Evolutionary conservation across 176 grass and related monocot species (phyloP).

Genomic region (Zea luxurians): DNA sequence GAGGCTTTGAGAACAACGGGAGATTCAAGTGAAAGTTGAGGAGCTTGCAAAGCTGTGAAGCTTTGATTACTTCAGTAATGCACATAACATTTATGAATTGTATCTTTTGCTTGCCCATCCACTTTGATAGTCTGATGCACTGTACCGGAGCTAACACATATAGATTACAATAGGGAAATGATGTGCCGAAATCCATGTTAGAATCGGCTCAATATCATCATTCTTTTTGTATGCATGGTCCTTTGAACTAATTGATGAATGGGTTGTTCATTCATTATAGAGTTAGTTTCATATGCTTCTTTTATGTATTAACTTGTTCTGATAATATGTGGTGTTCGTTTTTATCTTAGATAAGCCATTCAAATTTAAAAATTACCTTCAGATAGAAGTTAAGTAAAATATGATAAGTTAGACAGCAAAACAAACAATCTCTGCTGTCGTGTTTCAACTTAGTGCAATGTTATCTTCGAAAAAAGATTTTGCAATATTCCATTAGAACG

Average conservation of each 20-base stretch:
- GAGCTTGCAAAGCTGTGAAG: constrained; percentile 63
- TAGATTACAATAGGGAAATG: constrained; percentile 25
- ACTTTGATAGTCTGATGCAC: no score
- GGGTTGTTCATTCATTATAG: neutral
- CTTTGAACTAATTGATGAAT: constrained; percentile 17
- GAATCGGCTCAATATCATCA: neutral
- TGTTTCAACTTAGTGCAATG: neutral
- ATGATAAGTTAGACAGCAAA: no score
- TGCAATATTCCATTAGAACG: neutral
- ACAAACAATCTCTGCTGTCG: no score
- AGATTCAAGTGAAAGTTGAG: constrained; percentile 70
- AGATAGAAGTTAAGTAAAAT: no score
- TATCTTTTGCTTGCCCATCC: neutral
- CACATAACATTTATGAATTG: neutral
- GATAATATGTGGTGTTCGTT: neutral
- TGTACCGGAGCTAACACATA: neutral
- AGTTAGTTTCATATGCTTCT: neutral
- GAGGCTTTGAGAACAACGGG: constrained; percentile 60
- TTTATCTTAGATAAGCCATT: no score
- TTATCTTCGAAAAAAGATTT: neutral
- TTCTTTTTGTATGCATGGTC: neutral
- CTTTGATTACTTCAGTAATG: constrained; percentile 22
- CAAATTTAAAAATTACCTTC: no score
- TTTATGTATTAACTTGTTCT: neutral
- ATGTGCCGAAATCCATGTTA: neutral